phyloP scores from a whole-genome alignment of 2,329 filamentous ascomycete species.

The Cercospora zeae-maydis region DNA sequence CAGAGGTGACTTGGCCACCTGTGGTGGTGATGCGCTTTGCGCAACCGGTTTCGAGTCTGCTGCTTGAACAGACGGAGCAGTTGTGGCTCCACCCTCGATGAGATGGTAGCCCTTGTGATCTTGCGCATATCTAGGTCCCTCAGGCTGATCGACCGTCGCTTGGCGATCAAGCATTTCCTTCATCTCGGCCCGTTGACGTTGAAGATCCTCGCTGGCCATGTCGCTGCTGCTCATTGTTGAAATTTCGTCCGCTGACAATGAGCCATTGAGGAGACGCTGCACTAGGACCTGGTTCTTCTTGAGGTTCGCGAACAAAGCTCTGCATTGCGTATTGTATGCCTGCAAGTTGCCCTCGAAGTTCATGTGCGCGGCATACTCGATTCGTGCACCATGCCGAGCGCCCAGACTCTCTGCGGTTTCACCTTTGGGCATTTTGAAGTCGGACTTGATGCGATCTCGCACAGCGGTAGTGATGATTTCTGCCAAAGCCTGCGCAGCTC shows the following conservation, averaged over 20 bases:
- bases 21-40: conserved; percentile 32
- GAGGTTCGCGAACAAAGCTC: conserved; percentile 77
- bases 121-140: conserved; percentile 73
- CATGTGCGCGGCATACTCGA: conserved; percentile 67
- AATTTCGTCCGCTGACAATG: conserved; percentile 68
- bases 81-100: conserved; percentile 63
- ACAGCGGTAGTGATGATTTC: conserved; percentile 67
- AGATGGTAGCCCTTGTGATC: conserved; percentile 96
- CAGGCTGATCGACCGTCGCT: conserved; percentile 71
- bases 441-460: conserved; percentile 61
- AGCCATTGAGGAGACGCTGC: conserved; percentile 68
- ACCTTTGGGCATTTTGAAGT: conserved; percentile 61
- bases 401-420: conserved; percentile 62
- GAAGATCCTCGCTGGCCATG: conserved; percentile 86
- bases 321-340: conserved; percentile 62
- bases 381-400: conserved; percentile 68
- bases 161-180: conserved; percentile 76
- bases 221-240: conserved; percentile 87
- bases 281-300: conserved; percentile 82
- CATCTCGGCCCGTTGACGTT: conserved; percentile 71
- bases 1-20: conserved; percentile 20
- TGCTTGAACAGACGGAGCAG: conserved; percentile 5
- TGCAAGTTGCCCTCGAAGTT: conserved; percentile 51
- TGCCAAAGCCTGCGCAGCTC: conserved; percentile 65
- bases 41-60: conserved; percentile 4